Percentiles rank a stretch among this genome's conserved stretches.
These are phyloP conservation scores for Oxytropis ochrocephala DNA, from an alignment of 306 rosid genomes.

Conservation along the genomic window DNA sequence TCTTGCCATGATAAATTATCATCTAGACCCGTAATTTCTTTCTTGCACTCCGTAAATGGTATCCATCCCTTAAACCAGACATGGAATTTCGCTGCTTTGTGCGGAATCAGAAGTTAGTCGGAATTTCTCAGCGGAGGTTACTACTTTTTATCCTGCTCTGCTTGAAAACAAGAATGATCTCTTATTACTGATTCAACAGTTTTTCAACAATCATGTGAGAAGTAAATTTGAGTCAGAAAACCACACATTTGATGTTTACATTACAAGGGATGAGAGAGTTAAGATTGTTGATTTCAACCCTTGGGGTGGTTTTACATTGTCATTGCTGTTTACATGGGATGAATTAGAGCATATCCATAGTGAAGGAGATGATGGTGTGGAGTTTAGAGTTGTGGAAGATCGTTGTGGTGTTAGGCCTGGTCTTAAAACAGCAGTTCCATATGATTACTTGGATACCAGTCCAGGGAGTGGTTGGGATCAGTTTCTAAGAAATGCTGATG, in stretches of 20 bases:
- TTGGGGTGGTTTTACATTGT: conserved; percentile 63
- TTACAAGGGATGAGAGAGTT: conserved; percentile 41
- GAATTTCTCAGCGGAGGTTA: conserved; percentile 72
- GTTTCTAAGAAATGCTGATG: conserved; percentile 57
- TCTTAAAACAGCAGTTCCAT: conserved; percentile 72
- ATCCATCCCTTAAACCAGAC: conserved; percentile 48
- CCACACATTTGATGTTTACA: conserved; percentile 62
- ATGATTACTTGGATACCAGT: conserved; percentile 64
- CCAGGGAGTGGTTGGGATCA: conserved; percentile 81
- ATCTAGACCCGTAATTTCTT: conserved; percentile 35
- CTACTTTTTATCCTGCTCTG: conserved; percentile 57
- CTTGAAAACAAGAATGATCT: conserved; percentile 37
- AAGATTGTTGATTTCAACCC: conserved; percentile 81
- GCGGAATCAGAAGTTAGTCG: conserved; percentile 32
- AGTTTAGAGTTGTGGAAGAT: conserved; percentile 63
- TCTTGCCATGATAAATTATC: conserved; percentile 51
- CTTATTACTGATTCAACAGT: conserved; percentile 22
- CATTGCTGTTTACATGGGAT: conserved; percentile 1
- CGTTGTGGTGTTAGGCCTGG: conserved; percentile 69
- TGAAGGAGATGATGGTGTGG: conserved; percentile 29
- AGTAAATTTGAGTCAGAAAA: not conserved
- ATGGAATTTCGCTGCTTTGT: conserved; percentile 80
- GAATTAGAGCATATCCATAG: not conserved
- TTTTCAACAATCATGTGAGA: conserved; percentile 34
- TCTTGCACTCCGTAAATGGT: conserved; percentile 47